phyloP scores from a whole-genome alignment of 202 grass and related monocot species.

The Eragrostis tef region DNA sequence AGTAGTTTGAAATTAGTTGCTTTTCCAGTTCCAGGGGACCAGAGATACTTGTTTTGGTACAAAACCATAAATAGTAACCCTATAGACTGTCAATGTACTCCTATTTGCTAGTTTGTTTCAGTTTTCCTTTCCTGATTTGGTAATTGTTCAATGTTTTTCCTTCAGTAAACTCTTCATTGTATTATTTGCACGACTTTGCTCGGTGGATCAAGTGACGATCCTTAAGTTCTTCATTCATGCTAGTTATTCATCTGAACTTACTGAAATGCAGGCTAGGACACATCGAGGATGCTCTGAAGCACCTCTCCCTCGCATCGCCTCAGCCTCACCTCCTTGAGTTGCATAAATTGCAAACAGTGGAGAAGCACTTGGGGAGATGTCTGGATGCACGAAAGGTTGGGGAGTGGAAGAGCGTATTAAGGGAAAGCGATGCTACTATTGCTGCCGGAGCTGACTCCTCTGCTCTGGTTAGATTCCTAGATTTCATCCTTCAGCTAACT shows the following conservation, averaged over 20 bases:
- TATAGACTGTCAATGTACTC: slow-evolving; percentile 23
- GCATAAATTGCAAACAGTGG: slow-evolving; percentile 75
- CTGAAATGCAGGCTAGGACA: slow-evolving; percentile 74
- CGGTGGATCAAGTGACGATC: neutral
- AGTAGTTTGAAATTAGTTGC: slow-evolving; percentile 2
- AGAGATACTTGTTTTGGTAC: slow-evolving; percentile 37
- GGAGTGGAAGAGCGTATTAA: slow-evolving; percentile 78
- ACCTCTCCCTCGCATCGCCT: slow-evolving; percentile 59
- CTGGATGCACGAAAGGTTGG: slow-evolving; percentile 67
- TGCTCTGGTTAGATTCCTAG: slow-evolving; percentile 58
- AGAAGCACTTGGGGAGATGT: slow-evolving; percentile 82
- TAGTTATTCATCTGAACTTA: neutral
- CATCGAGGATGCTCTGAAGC: slow-evolving; percentile 81
- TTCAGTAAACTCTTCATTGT: neutral
- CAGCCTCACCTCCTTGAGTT: slow-evolving; percentile 82
- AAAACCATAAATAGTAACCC: slow-evolving; percentile 28
- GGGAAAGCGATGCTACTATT: slow-evolving; percentile 76
- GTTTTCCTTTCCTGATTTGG: neutral
- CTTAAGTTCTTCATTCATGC: neutral
- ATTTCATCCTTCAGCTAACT: slow-evolving; percentile 6
- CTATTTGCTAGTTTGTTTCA: slow-evolving; percentile 16
- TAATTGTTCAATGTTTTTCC: neutral
- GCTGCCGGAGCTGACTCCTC: slow-evolving; percentile 88
- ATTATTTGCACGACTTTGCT: too few relatives aligned
- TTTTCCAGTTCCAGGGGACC: slow-evolving; percentile 33